Evolutionary conservation across 1,139 yeast genomes (phyloP), one percentile per base, ranked within the genome.

Genomic region (Wickerhamomyces sp.): DNA sequence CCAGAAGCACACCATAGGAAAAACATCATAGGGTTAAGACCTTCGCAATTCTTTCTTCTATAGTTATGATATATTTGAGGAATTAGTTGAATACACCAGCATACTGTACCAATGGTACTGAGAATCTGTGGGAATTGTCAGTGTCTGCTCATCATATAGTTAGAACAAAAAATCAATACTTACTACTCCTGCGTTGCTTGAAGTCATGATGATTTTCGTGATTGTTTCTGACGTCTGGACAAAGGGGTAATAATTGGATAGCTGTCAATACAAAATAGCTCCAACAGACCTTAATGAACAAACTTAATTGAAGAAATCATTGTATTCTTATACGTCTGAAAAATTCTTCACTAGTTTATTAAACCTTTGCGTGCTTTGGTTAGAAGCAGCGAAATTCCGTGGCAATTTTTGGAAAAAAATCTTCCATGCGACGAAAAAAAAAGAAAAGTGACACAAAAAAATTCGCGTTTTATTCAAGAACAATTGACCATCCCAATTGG

Each of bases 31-130:
- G 88, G 86, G 0, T 90, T 91, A 9, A 87, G 63, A 1, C 96
- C 95, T 39, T 79, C 83, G 50, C 91, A 83, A 58, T 84, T 74
- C 55, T 88, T 86, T n/a, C 71, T 73, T 46, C 72, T 68, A 62
- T 74, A 86, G 62, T 88, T 88, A 56, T 79, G 68, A 42, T 79
- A 68, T 44, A 87, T 79, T 62, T 88, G 96, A 10, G 96, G 96
- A 1, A 86, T 70, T 53, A 88, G 68, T 64, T 88, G 95, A 54
- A 88, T 69, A 61, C 95, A 87, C 95, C 95, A 88, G 43, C 83
- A 71, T 7, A 87, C 77, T 1, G 95, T 87, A 33, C 95, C 95
- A 6, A 82, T 75, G 10, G 94, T 86, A 13, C 87, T 94, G 44
- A 87, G 71, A 10, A 83, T 84, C 51, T 27, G 51, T 46, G 23